Base-by-base conservation (phyloP, 23 red algal genomes). In the Gracilaria caudata region DNA sequence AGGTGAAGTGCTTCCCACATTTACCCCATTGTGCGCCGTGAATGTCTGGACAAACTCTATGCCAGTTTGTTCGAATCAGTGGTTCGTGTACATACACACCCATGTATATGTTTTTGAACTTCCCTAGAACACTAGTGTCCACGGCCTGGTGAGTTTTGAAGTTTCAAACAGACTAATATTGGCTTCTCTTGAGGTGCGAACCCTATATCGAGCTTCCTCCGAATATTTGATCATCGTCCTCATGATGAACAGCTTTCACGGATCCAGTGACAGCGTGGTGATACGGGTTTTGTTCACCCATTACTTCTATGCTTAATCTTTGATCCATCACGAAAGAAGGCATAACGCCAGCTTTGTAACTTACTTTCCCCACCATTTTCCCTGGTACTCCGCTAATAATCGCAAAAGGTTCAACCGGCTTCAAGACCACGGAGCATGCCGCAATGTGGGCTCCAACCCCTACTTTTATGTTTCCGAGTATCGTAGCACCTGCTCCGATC, bases 351-450 rank as follows among this genome's bases (percentile, higher is more conserved):
- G 80, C 81, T 51, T 72, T 73, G 51, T 80, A 84, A 4, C 61
- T 68, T 9, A 93, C 81, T 28, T 80, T 93, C 26, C 97, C 97
- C 3, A 99, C 86, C 58, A 89, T 87, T 77, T 95, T 95, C 23
- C 86, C 97, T 9, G 97, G 97, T 44, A 99, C 97, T 21, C 97
- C 97, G 43, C 90, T 94, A 63, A 99, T 92, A 25, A 99, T 89
- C 51, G 92, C 83, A 76, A 88, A 95, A 35, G 90, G 90, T 33
- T 90, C 88, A 23, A 99, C 97, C 28, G 77, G 77, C 79, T 99
- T 99, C 61, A 96, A 84, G 32, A 99, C 94, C 32, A 99, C 97
- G 29, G 93, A 95, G 64, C 97, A 86, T 26, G 93, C 90, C 17
- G 93, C 90, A 49, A 99, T 89, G 47, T 95, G 94, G 5, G 97